Evolutionary conservation across 176 grass and related monocot genomes (phyloP).

Genomic region (Pontederia paniculata): DNA sequence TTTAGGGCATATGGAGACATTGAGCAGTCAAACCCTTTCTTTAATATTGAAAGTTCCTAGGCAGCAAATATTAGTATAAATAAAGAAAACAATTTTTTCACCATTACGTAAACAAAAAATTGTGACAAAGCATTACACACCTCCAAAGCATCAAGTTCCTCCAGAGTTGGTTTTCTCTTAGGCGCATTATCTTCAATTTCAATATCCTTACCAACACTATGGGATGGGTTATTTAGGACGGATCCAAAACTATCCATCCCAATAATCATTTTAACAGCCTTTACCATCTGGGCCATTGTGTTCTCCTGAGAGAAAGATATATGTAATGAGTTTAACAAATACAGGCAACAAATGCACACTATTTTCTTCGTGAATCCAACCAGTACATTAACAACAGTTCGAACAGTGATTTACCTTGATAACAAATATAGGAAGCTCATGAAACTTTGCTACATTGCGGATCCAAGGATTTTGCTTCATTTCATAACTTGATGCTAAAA

Average conservation of each 20-base stretch:
- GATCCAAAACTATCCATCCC: slow-evolving; percentile 36
- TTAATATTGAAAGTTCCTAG: too few species aligned
- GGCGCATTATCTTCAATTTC: slow-evolving; percentile 93
- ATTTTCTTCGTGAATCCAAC: too few species aligned
- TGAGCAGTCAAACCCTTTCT: too few species aligned
- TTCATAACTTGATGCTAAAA: slow-evolving; percentile 82
- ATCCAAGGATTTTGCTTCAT: slow-evolving; percentile 91
- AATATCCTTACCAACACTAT: slow-evolving; percentile 48
- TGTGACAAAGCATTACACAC: slow-evolving; percentile 18
- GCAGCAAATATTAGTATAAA: too few species aligned
- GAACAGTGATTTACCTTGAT: slow-evolving; percentile 53
- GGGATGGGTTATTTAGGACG: slow-evolving; percentile 18
- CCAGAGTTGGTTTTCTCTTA: slow-evolving; percentile 71
- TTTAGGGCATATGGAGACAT: too few species aligned
- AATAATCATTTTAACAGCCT: slow-evolving; percentile 94
- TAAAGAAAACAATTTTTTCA: too few species aligned
- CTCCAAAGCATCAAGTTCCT: slow-evolving; percentile 96
- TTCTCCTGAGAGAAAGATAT: slow-evolving; percentile 29
- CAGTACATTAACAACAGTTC: slow-evolving; percentile 1
- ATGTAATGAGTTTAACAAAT: background rate
- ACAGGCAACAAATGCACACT: slow-evolving; percentile 7
- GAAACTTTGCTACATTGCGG: slow-evolving; percentile 62
- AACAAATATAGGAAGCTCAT: slow-evolving; percentile 76
- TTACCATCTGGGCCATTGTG: slow-evolving; percentile 94
- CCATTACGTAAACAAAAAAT: too few species aligned